Percentiles rank a stretch among this genome's conserved stretches.
phyloP scores from a whole-genome alignment of 164 flowering plant genomes.

The Piper longum region DNA sequence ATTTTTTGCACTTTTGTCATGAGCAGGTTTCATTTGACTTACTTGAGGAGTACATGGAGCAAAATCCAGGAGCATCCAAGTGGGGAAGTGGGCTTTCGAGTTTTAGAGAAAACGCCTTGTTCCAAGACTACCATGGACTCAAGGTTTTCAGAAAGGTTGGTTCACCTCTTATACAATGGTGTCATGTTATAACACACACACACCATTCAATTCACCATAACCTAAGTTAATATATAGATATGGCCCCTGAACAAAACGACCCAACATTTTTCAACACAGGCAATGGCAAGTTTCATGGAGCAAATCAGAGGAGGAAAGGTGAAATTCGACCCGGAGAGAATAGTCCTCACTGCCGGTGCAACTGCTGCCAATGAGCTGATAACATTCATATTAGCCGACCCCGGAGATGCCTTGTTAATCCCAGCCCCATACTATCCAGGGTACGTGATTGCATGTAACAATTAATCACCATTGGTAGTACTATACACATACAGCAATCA shows the following conservation, averaged over 20 bases:
- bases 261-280: slow-evolving; percentile 15
- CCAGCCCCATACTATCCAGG: slow-evolving; percentile 98
- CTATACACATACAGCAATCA: no score
- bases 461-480: no score
- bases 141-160: slow-evolving; percentile 46
- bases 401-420: slow-evolving; percentile 82
- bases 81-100: slow-evolving; percentile 31
- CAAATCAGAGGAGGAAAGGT: slow-evolving; percentile 74
- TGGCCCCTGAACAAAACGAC: background rate
- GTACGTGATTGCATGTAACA: slow-evolving; percentile 20
- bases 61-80: slow-evolving; percentile 34
- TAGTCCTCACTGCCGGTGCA: slow-evolving; percentile 86
- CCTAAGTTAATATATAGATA: no score
- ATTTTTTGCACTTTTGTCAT: background rate
- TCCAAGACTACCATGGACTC: slow-evolving; percentile 91
- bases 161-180: background rate
- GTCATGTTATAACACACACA: background rate
- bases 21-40: slow-evolving; percentile 82
- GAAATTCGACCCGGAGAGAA: slow-evolving; percentile 58
- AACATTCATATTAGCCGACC: slow-evolving; percentile 75
- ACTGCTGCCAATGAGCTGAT: slow-evolving; percentile 90
- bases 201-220: background rate
- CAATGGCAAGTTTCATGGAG: slow-evolving; percentile 95
- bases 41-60: slow-evolving; percentile 51
- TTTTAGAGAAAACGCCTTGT: slow-evolving; percentile 79